Percentiles rank a stretch among this genome's conserved stretches.
Conservation (phyloP, 257 asterid species). For the Misopates orontium region DNA sequence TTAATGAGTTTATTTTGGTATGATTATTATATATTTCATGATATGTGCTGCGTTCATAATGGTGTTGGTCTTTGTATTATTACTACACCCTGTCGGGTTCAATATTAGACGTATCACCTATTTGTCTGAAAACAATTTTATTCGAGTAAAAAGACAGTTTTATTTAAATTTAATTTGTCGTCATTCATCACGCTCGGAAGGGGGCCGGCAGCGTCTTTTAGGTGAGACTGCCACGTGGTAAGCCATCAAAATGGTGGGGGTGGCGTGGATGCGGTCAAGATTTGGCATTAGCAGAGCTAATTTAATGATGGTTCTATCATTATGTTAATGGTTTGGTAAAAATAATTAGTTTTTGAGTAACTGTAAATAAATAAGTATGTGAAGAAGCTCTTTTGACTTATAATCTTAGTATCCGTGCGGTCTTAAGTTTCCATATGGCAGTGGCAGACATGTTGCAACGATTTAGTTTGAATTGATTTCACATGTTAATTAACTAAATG, state of each 20-base stretch:
- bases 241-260: constrained; percentile 21
- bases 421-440: too few species aligned
- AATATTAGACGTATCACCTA: constrained; percentile 1
- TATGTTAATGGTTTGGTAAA: background rate
- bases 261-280: constrained; percentile 31
- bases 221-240: constrained; percentile 36
- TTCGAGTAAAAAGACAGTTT: background rate
- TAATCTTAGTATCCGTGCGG: too few species aligned
- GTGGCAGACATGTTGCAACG: too few species aligned
- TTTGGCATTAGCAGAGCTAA: constrained; percentile 19
- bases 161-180: background rate
- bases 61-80: background rate
- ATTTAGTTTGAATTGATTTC: too few species aligned
- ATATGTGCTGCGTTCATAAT: background rate
- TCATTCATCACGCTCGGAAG: background rate
- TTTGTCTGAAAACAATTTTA: background rate
- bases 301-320: background rate
- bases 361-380: background rate
- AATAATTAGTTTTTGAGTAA: background rate
- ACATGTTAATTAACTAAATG: too few species aligned
- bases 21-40: too few species aligned
- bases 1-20: too few species aligned
- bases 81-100: constrained; percentile 4
- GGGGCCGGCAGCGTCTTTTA: constrained; percentile 40
- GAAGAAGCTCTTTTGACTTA: too few species aligned